Conservation (phyloP, 2,329 filamentous ascomycete species). For the Aspergillus tanneri region DNA sequence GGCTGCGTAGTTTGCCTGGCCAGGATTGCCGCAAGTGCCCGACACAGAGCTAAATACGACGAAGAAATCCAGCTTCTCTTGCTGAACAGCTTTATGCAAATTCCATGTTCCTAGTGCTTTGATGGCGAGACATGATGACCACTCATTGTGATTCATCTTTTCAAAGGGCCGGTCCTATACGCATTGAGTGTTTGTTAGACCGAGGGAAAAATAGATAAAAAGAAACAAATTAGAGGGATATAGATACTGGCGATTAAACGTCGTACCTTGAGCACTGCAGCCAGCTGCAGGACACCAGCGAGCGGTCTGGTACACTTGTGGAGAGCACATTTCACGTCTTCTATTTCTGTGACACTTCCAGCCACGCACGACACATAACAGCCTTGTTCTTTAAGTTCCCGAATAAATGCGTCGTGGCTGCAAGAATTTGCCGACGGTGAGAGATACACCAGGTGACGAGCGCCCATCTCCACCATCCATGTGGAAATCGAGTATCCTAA, state of each 20-base stretch:
- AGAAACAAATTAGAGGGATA: too few species aligned
- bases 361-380: slow-evolving; percentile 5
- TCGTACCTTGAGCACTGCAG: slow-evolving; percentile 15
- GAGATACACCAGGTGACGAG: slow-evolving; percentile 9
- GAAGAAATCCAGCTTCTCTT: slow-evolving; percentile 43
- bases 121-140: not conserved
- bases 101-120: slow-evolving; percentile 27
- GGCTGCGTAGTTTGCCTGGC: slow-evolving; percentile 38
- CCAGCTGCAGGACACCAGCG: slow-evolving; percentile 20
- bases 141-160: slow-evolving; percentile 26
- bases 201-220: not conserved
- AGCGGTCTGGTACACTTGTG: not conserved
- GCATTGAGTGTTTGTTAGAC: not conserved
- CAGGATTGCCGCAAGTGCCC: slow-evolving; percentile 27
- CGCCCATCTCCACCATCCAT: slow-evolving; percentile 17
- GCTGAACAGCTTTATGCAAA: slow-evolving; percentile 19
- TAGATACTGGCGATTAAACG: not conserved
- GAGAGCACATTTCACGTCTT: slow-evolving; percentile 8
- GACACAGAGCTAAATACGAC: slow-evolving; percentile 40
- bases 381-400: slow-evolving; percentile 6
- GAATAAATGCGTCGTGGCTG: slow-evolving; percentile 2
- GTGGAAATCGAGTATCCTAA: slow-evolving; percentile 13
- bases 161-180: slow-evolving; percentile 12
- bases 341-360: slow-evolving; percentile 8
- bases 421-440: slow-evolving; percentile 8